These are phyloP conservation scores for Didymella pomorum DNA, from an alignment of 2,329 filamentous ascomycete genomes.

Conservation along the genomic window DNA sequence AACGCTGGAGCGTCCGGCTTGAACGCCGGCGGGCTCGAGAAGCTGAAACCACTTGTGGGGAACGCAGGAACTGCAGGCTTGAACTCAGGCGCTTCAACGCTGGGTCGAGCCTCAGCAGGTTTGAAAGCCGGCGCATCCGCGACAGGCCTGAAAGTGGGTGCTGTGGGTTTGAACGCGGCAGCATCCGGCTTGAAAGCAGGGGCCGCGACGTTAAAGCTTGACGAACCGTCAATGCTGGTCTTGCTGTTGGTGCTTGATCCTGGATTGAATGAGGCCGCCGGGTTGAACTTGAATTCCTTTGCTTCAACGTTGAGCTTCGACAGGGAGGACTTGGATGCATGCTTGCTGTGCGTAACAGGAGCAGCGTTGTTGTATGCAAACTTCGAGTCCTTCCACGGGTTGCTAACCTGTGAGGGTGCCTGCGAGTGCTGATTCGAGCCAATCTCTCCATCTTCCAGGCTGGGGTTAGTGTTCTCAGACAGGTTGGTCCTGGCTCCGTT, in stretches of 20 bases:
- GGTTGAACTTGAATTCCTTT: constrained; percentile 83
- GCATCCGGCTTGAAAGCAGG: constrained; percentile 80
- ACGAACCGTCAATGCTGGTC: constrained; percentile 41
- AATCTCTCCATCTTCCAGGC: constrained; percentile 45
- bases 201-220: constrained; percentile 71
- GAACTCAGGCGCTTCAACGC: constrained; percentile 21
- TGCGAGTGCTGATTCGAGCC: constrained; percentile 47
- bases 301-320: constrained; percentile 89
- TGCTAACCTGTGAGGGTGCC: constrained; percentile 48
- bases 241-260: constrained; percentile 55
- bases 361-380: constrained; percentile 44
- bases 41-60: constrained; percentile 33
- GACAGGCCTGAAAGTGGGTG: constrained; percentile 44
- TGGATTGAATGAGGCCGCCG: constrained; percentile 60
- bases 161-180: constrained; percentile 45
- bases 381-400: constrained; percentile 48
- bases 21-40: constrained; percentile 35
- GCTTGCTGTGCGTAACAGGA: constrained; percentile 57
- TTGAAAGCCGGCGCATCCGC: constrained; percentile 1
- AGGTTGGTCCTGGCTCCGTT: constrained; percentile 53
- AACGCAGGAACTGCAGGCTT: constrained; percentile 28
- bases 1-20: constrained; percentile 78
- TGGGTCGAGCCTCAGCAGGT: constrained; percentile 17
- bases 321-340: constrained; percentile 72
- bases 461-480: constrained; percentile 51